Conservation (phyloP, 2,329 filamentous ascomycete genomes). For the Aureobasidium sp. region DNA sequence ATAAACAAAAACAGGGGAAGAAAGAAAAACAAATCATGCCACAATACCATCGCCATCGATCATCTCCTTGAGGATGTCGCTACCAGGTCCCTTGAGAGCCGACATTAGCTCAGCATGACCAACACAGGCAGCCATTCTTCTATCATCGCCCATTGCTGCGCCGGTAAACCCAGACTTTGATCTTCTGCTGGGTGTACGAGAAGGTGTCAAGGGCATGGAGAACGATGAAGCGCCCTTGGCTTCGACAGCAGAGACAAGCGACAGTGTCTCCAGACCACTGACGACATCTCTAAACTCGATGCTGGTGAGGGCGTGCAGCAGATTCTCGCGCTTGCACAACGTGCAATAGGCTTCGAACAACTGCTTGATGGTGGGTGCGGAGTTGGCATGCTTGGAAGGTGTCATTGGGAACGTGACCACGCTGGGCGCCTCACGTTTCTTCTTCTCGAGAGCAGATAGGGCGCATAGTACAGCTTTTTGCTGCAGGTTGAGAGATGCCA, state of each 20-base stretch:
- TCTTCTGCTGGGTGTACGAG: slow-evolving; percentile 60
- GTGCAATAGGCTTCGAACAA: slow-evolving; percentile 76
- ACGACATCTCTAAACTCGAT: slow-evolving; percentile 94
- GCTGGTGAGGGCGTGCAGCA: slow-evolving; percentile 78
- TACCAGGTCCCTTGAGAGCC: slow-evolving; percentile 27
- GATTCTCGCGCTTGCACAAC: slow-evolving; percentile 78
- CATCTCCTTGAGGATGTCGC: slow-evolving; percentile 29
- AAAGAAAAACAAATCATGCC: not conserved
- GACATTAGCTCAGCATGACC: slow-evolving; percentile 26
- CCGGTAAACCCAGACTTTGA: slow-evolving; percentile 23
- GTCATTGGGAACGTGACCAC: slow-evolving; percentile 23
- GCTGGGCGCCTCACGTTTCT: slow-evolving; percentile 28
- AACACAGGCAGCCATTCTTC: slow-evolving; percentile 27
- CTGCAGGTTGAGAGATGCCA: slow-evolving; percentile 84
- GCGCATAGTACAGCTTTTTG: slow-evolving; percentile 93
- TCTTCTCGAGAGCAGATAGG: slow-evolving; percentile 66
- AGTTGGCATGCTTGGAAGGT: slow-evolving; percentile 32
- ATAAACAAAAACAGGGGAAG: not conserved
- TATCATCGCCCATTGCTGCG: slow-evolving; percentile 53
- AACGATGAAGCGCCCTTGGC: slow-evolving; percentile 55
- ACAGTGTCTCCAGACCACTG: slow-evolving; percentile 78
- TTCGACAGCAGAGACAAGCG: slow-evolving; percentile 61
- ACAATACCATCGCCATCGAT: slow-evolving; percentile 23
- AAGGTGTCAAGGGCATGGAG: slow-evolving; percentile 51
- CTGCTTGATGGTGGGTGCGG: slow-evolving; percentile 71